Evolutionary conservation across 2,329 filamentous ascomycete species (phyloP).

Genomic region (Aureobasidium subglaciale): DNA sequence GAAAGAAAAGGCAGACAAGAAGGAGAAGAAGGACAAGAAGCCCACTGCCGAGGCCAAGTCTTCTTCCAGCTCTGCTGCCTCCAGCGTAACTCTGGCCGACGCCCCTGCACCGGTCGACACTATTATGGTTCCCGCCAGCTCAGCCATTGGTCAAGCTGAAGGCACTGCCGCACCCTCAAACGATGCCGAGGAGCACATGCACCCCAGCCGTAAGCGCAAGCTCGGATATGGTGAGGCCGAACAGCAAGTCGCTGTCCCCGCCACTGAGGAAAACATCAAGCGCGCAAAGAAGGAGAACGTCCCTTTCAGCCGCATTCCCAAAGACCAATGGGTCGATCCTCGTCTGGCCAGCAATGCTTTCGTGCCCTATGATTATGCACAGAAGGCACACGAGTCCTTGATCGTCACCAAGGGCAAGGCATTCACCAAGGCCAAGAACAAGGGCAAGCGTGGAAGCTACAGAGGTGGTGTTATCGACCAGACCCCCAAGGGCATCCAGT

Average conservation of each 20-base stretch:
- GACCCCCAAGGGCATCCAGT: slow-evolving; percentile 80
- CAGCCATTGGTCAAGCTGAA: slow-evolving; percentile 21
- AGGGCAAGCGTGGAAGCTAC: slow-evolving; percentile 68
- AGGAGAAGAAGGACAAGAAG: slow-evolving; percentile 8
- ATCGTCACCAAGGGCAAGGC: slow-evolving; percentile 90
- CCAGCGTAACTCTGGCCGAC: slow-evolving; percentile 27
- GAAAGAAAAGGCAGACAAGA: slow-evolving; percentile 7
- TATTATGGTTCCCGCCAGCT: slow-evolving; percentile 22
- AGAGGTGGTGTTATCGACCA: slow-evolving; percentile 84
- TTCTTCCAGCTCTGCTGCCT: slow-evolving; percentile 39
- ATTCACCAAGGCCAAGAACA: slow-evolving; percentile 99
- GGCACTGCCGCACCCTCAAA: slow-evolving; percentile 21
- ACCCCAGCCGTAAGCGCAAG: slow-evolving; percentile 38
- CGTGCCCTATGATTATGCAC: slow-evolving; percentile 77
- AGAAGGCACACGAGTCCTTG: slow-evolving; percentile 79
- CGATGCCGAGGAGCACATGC: slow-evolving; percentile 32
- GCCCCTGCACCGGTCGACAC: slow-evolving; percentile 17
- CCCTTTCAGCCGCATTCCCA: slow-evolving; percentile 72
- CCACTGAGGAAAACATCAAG: slow-evolving; percentile 22
- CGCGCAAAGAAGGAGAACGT: slow-evolving; percentile 49
- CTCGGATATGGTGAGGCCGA: slow-evolving; percentile 27
- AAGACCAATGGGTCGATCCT: slow-evolving; percentile 60
- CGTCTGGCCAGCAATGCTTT: slow-evolving; percentile 74
- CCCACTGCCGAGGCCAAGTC: neutral
- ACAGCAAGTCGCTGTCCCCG: slow-evolving; percentile 4